Evolutionary conservation across 2,329 filamentous ascomycete species (phyloP).

Genomic region (Cyphellophora europaea): DNA sequence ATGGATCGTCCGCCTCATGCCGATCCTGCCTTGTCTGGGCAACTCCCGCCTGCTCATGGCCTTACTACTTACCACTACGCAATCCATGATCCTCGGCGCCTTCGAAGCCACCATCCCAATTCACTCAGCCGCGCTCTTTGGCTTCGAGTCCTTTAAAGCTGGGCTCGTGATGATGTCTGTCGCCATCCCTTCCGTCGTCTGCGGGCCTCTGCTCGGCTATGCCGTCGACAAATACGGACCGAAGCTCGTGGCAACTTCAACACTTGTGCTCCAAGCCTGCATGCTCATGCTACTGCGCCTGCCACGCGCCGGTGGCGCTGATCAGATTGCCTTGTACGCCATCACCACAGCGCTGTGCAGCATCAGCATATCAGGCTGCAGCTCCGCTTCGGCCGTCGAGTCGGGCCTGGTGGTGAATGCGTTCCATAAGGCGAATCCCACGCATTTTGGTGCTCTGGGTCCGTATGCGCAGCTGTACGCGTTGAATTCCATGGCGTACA

Average conservation of each 20-base stretch:
- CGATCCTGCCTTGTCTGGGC: constrained; percentile 16
- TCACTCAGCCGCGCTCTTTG: constrained; percentile 14
- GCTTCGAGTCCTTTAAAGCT: constrained; percentile 24
- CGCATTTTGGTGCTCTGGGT: constrained; percentile 45
- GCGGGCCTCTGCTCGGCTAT: constrained; percentile 17
- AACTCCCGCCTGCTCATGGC: constrained; percentile 13
- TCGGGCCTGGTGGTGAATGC: constrained; percentile 45
- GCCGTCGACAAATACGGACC: constrained; percentile 37
- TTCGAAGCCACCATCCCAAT: constrained; percentile 20
- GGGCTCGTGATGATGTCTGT: constrained; percentile 29
- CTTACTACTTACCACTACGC: constrained; percentile 16
- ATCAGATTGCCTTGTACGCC: constrained; percentile 32
- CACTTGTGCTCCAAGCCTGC: constrained; percentile 15
- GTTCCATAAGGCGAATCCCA: constrained; percentile 46
- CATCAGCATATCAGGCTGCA: constrained; percentile 44
- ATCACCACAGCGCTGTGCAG: constrained; percentile 39
- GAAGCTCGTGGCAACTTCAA: constrained; percentile 21
- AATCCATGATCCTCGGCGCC: constrained; percentile 14
- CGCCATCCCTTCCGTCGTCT: constrained; percentile 24
- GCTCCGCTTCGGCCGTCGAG: constrained; percentile 48
- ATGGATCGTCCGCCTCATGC: constrained; percentile 32
- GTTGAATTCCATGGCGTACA: constrained; percentile 54
- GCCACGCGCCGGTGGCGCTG: constrained; percentile 16
- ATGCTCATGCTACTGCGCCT: constrained; percentile 18
- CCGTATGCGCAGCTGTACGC: constrained; percentile 60